Evolutionary conservation across 371 early-diverging fungal genomes (phyloP).

Genomic region (Apophysomyces elegans): DNA sequence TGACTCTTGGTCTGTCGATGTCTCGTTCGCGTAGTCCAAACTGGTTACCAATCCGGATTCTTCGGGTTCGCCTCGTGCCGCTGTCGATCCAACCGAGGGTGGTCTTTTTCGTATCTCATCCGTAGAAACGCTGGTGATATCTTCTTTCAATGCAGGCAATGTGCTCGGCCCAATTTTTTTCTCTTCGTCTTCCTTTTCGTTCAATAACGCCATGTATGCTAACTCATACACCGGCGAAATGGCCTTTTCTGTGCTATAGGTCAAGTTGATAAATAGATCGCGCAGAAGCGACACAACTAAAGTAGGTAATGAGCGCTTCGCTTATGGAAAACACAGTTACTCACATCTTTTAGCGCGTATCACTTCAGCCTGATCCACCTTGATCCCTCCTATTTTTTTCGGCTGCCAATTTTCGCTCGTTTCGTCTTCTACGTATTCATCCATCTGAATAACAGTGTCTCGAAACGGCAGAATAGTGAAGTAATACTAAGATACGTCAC

Average conservation of each 20-base stretch:
- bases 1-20: neutral
- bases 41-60: neutral
- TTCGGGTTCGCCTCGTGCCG: neutral
- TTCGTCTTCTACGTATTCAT: slow-evolving; percentile 57
- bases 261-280: slow-evolving; percentile 44
- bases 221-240: slow-evolving; percentile 55
- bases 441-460: slow-evolving; percentile 59
- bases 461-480: slow-evolving; percentile 74
- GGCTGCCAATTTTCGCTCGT: slow-evolving; percentile 38
- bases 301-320: neutral
- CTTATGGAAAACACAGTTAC: neutral
- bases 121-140: neutral
- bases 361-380: slow-evolving; percentile 59
- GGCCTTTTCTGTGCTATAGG: slow-evolving; percentile 37
- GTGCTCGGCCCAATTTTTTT: neutral
- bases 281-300: slow-evolving; percentile 51
- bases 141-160: neutral
- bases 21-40: neutral
- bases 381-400: slow-evolving; percentile 64
- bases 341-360: slow-evolving; percentile 53
- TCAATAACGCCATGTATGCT: slow-evolving; percentile 58
- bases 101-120: neutral
- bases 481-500: slow-evolving; percentile 63
- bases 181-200: slow-evolving; percentile 35
- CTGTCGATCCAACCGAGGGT: slow-evolving; percentile 15